Evolutionary conservation across 148 eudicot genomes (phyloP).

Genomic region (Dianthus caryophyllus): DNA sequence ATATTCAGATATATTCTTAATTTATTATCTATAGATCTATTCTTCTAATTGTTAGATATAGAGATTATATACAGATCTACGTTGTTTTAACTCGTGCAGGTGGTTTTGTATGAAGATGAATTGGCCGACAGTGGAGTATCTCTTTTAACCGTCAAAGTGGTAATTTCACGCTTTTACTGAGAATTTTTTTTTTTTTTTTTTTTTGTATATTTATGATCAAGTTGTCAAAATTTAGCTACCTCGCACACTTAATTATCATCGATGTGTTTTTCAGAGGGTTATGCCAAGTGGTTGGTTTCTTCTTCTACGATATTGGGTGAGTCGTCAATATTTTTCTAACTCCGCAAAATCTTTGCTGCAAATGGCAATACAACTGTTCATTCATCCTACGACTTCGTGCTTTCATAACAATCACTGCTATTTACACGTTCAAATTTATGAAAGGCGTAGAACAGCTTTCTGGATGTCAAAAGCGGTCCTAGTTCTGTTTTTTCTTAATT

Average conservation of each 20-base stretch:
- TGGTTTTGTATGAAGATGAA: slow-evolving; percentile 91
- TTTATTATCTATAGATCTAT: neutral
- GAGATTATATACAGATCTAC: too few relatives aligned
- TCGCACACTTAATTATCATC: slow-evolving; percentile 22
- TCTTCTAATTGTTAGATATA: neutral
- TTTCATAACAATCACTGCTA: too few relatives aligned
- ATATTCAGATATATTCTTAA: slow-evolving; percentile 7
- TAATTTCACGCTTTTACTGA: slow-evolving; percentile 32
- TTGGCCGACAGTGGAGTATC: slow-evolving; percentile 86
- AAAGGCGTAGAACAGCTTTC: neutral
- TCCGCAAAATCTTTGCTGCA: neutral
- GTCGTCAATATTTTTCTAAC: neutral
- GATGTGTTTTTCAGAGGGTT: slow-evolving; percentile 12
- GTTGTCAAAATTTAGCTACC: neutral
- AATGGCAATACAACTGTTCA: neutral
- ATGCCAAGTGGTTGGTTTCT: slow-evolving; percentile 18
- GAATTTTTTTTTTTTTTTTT: too few relatives aligned
- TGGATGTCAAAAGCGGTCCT: neutral
- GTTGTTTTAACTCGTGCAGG: slow-evolving; percentile 39
- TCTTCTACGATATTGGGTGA: slow-evolving; percentile 17
- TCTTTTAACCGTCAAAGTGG: slow-evolving; percentile 94
- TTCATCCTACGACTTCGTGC: neutral
- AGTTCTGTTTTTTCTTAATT: neutral
- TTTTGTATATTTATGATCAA: neutral
- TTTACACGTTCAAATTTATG: neutral